A percentile compares a stretch with the other conserved stretches of the same genome.
These are phyloP conservation scores for Paecilomyces sp. DNA, from an alignment of 2,329 filamentous ascomycete species.

Conservation along the genomic window DNA sequence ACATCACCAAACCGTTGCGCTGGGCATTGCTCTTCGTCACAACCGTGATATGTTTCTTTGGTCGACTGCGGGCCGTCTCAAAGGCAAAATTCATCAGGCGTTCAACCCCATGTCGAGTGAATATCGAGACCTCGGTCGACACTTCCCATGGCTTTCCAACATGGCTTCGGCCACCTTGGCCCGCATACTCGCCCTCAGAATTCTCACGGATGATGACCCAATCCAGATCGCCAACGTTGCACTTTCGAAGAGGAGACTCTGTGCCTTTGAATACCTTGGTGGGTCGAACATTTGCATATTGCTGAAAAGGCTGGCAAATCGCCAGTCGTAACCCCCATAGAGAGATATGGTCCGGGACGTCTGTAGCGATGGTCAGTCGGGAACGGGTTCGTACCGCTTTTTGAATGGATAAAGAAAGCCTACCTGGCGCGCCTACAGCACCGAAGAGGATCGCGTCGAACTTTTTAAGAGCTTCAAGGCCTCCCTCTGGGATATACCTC, in stretches of 20 bases:
- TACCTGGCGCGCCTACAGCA: not conserved
- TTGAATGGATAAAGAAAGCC: no score
- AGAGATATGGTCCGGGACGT: slow-evolving; percentile 51
- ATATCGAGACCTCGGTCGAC: slow-evolving; percentile 48
- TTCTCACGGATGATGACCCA: slow-evolving; percentile 53
- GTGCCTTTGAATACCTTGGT: slow-evolving; percentile 47
- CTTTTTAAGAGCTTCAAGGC: slow-evolving; percentile 42
- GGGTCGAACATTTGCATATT: slow-evolving; percentile 52
- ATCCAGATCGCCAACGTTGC: slow-evolving; percentile 43
- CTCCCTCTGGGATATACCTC: slow-evolving; percentile 47
- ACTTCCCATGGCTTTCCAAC: slow-evolving; percentile 45
- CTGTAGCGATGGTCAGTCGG: slow-evolving; percentile 14
- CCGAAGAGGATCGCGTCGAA: slow-evolving; percentile 52
- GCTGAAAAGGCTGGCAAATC: slow-evolving; percentile 49
- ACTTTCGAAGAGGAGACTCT: slow-evolving; percentile 42
- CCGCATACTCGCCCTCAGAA: slow-evolving; percentile 50
- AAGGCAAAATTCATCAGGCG: slow-evolving; percentile 49
- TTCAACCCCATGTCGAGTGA: slow-evolving; percentile 46
- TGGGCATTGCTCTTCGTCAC: slow-evolving; percentile 52
- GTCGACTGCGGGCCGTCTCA: slow-evolving; percentile 41
- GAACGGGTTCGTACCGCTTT: not conserved
- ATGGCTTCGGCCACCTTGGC: slow-evolving; percentile 48
- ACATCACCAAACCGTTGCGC: slow-evolving; percentile 50
- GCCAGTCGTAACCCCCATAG: slow-evolving; percentile 51
- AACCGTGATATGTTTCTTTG: slow-evolving; percentile 44